phyloP scores from a whole-genome alignment of 352 stramenopile species.

The Phytopythium oedochilum region DNA sequence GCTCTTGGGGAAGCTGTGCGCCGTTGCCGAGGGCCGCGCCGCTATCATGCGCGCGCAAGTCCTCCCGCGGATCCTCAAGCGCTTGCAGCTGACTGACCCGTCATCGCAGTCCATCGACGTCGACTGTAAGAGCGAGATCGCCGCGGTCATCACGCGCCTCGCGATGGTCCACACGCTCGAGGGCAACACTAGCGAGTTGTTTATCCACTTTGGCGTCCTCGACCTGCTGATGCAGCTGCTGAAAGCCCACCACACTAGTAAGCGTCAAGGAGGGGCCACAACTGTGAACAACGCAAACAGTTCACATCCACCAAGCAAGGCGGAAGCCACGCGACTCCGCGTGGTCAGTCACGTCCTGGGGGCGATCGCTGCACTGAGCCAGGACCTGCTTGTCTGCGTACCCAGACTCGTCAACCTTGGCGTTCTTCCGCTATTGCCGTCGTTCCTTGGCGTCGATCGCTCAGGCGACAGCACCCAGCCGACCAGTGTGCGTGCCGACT shows the following conservation, averaged over 20 bases:
- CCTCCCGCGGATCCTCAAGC: slow-evolving; percentile 63
- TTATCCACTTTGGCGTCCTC: slow-evolving; percentile 59
- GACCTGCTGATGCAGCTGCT: slow-evolving; percentile 36
- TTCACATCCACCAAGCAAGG: background rate
- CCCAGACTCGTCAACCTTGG: slow-evolving; percentile 39
- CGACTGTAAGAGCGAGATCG: slow-evolving; percentile 64
- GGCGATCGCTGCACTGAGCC: slow-evolving; percentile 50
- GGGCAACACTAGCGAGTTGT: slow-evolving; percentile 65
- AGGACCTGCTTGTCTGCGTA: slow-evolving; percentile 60
- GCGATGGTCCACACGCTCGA: slow-evolving; percentile 52
- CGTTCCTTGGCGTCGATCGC: slow-evolving; percentile 16
- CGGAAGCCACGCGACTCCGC: slow-evolving; percentile 25
- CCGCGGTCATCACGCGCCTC: slow-evolving; percentile 39
- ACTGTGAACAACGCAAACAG: background rate
- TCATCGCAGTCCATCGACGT: background rate
- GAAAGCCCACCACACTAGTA: background rate
- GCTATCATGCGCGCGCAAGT: slow-evolving; percentile 61
- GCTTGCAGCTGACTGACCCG: slow-evolving; percentile 42
- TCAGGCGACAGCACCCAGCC: slow-evolving; percentile 7
- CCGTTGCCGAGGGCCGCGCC: slow-evolving; percentile 44
- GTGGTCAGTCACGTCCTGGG: slow-evolving; percentile 39
- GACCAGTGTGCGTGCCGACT: slow-evolving; percentile 11
- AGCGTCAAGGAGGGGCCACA: too few relatives aligned
- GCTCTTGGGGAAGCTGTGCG: slow-evolving; percentile 57
- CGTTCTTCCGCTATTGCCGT: slow-evolving; percentile 31